phyloP scores from a whole-genome alignment of 768 basidiomycete genomes.

The Hericium alpestre region DNA sequence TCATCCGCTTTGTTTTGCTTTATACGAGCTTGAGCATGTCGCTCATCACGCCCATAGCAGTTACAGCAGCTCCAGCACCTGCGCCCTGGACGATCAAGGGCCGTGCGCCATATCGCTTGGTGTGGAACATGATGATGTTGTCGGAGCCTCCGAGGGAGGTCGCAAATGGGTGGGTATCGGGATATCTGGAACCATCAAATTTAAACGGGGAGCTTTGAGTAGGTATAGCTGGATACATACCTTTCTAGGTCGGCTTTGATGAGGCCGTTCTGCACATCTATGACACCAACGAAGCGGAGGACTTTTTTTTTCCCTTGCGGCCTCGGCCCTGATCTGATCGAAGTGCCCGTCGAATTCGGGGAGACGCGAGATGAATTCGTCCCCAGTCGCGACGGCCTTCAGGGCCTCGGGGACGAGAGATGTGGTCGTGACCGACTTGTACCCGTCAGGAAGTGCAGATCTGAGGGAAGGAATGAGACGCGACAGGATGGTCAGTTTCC shows the following conservation, averaged over 20 bases:
- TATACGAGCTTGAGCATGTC: slow-evolving; percentile 58
- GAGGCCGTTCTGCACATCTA: slow-evolving; percentile 61
- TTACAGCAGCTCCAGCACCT: slow-evolving; percentile 95
- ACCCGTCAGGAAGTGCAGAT: slow-evolving; percentile 60
- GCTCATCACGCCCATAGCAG: slow-evolving; percentile 93
- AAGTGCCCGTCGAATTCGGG: slow-evolving; percentile 79
- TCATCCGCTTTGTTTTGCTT: not conserved
- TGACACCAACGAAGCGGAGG: slow-evolving; percentile 86
- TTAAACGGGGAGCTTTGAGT: not conserved
- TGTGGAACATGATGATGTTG: slow-evolving; percentile 97
- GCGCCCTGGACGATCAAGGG: slow-evolving; percentile 93
- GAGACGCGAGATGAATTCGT: slow-evolving; percentile 72
- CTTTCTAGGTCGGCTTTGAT: slow-evolving; percentile 86
- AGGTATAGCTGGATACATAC: slow-evolving; percentile 33
- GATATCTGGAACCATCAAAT: slow-evolving; percentile 49
- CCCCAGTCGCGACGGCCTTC: slow-evolving; percentile 55
- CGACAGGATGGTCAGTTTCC: slow-evolving; percentile 92
- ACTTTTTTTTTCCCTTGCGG: slow-evolving; percentile 74
- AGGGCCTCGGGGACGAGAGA: slow-evolving; percentile 80
- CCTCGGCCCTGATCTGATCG: slow-evolving; percentile 64
- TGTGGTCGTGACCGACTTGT: slow-evolving; percentile 65
- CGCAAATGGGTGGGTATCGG: slow-evolving; percentile 84
- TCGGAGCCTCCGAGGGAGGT: slow-evolving; percentile 93
- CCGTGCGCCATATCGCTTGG: slow-evolving; percentile 76
- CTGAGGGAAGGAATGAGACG: slow-evolving; percentile 54